A percentile compares a stretch with the other conserved stretches of the same genome.
phyloP scores from a whole-genome alignment of 2,329 filamentous ascomycete species.

The Botrytis sinoallii region DNA sequence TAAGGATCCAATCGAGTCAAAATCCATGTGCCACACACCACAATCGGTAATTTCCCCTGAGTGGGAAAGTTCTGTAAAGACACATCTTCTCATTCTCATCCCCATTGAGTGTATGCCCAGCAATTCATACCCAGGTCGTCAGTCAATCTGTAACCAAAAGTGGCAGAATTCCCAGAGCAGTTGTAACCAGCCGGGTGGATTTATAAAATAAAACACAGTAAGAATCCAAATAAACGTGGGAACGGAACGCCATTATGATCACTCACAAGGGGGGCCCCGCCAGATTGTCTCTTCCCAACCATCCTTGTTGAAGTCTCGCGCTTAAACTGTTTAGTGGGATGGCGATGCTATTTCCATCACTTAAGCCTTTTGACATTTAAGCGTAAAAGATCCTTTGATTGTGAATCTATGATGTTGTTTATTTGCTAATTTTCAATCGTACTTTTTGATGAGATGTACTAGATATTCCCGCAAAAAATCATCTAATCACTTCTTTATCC shows the following conservation, averaged over 20 bases:
- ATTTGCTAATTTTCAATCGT: neutral
- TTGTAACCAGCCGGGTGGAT: neutral
- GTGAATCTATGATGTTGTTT: neutral
- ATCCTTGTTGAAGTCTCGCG: neutral
- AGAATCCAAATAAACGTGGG: neutral
- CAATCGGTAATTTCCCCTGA: neutral
- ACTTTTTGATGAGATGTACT: too few species aligned
- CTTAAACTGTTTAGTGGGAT: neutral
- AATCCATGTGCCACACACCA: neutral
- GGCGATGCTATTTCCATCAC: neutral
- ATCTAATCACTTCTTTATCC: neutral
- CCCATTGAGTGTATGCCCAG: neutral
- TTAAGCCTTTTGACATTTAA: neutral
- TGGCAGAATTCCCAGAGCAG: neutral
- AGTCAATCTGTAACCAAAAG: neutral
- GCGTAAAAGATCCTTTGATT: neutral
- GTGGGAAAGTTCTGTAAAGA: neutral
- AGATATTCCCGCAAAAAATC: neutral
- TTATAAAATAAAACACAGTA: neutral
- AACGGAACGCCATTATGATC: neutral
- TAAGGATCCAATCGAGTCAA: too few species aligned
- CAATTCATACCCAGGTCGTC: neutral
- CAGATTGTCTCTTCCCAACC: neutral
- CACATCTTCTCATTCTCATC: neutral
- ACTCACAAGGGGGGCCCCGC: slow-evolving; percentile 7